Conservation (phyloP, 2,329 filamentous ascomycete species). For the Monosporascus sp. region DNA sequence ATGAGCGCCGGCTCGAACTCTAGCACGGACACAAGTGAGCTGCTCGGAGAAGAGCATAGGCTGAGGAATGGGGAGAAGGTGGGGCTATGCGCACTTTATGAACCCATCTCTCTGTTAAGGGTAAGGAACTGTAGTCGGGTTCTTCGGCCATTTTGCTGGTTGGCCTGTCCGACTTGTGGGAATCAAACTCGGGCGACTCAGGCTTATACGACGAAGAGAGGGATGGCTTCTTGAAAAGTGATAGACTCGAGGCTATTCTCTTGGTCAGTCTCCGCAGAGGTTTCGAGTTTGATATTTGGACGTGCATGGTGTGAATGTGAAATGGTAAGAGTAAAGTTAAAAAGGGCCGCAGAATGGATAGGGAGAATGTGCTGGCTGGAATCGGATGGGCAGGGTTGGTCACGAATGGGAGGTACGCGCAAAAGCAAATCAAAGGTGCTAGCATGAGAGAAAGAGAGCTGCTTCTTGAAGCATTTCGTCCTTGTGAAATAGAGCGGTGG, state of each 20-base stretch:
- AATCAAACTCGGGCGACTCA: neutral
- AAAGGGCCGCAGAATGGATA: neutral
- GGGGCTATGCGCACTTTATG: conserved; percentile 61
- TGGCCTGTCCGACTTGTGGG: conserved; percentile 1
- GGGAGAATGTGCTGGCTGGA: neutral
- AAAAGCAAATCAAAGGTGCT: too few species aligned
- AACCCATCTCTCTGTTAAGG: conserved; percentile 72
- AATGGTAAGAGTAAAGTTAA: conserved; percentile 1
- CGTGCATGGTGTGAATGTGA: conserved; percentile 12
- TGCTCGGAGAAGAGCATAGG: neutral
- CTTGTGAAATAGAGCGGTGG: too few species aligned
- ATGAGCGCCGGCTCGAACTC: too few species aligned
- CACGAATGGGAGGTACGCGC: too few species aligned
- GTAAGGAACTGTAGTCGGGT: conserved; percentile 76
- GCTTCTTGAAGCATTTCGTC: too few species aligned
- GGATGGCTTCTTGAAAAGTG: conserved; percentile 9
- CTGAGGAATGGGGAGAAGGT: neutral
- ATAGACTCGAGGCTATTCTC: conserved; percentile 17
- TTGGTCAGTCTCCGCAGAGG: conserved; percentile 19
- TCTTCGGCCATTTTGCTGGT: conserved; percentile 69
- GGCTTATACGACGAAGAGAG: neutral
- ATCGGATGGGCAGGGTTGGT: neutral
- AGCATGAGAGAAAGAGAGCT: too few species aligned
- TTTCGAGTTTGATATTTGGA: conserved; percentile 7
- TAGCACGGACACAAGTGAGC: too few species aligned